Percentiles rank a stretch among this genome's conserved stretches.
phyloP scores from a whole-genome alignment of 2,329 filamentous ascomycete genomes.

The Mycogone perniciosa region DNA sequence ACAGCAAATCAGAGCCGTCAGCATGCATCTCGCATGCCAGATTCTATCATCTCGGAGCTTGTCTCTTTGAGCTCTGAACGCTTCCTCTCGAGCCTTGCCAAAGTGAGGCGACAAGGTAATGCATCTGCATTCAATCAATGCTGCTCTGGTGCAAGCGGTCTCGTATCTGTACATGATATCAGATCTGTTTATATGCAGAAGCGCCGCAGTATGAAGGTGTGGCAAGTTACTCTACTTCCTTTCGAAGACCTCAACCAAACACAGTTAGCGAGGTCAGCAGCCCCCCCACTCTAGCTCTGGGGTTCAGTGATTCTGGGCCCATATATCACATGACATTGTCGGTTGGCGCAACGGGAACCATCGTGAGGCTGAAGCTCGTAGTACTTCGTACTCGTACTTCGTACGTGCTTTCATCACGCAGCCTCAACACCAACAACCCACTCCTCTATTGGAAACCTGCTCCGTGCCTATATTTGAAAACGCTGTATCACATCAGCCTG shows the following conservation, averaged over 20 bases:
- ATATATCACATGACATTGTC: constrained; percentile 11
- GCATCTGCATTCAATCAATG: neutral
- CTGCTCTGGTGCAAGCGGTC: neutral
- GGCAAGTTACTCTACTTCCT: constrained; percentile 1
- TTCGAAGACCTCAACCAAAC: neutral
- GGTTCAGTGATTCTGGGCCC: constrained; percentile 6
- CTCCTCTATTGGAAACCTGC: neutral
- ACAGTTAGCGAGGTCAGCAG: neutral
- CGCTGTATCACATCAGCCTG: neutral
- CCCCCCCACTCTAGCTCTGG: constrained; percentile 7
- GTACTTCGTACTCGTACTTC: neutral
- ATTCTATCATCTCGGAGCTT: neutral
- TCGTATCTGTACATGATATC: neutral
- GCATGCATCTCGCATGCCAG: too few species aligned
- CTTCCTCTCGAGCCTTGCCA: constrained; percentile 3
- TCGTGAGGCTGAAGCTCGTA: neutral
- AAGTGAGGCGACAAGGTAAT: neutral
- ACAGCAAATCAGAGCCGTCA: neutral
- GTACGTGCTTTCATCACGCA: neutral
- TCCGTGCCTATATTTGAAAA: neutral
- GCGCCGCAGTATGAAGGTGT: neutral
- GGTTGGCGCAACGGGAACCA: neutral
- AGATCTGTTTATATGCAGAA: neutral
- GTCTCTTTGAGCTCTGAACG: neutral
- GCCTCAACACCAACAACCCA: neutral